Base-by-base conservation (phyloP, 306 rosid genomes). In the Canavalia gladiata region DNA sequence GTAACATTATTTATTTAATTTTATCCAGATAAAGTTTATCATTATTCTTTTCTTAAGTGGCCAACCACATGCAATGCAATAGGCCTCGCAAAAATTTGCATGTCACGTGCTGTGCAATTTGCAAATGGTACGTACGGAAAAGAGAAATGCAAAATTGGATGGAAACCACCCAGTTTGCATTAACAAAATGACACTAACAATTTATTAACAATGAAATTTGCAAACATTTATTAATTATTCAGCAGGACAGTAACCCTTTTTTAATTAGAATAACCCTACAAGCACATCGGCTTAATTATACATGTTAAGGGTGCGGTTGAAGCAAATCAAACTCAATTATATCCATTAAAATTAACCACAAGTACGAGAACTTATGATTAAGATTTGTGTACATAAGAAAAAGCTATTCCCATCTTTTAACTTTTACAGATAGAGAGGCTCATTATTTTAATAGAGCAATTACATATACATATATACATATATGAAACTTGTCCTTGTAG, bases 41-140 rank as follows among this genome's bases (percentile, higher is more conserved):
- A 25, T 60, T 55, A 9, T 55, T 72, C 71, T 4, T 42, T 71
- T 30, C 63, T 5, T 0, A 25, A 73, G 72, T 67, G 77, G 60
- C 8, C 42, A 79, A 68, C 11, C 82, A 77, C 83, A 43, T 77
- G 83, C 79, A 70, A 70, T 70, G 47, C 76, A 77, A 8, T 4
- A 43, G 68, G 41, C 66, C 39, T 37, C 31, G 25, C 74, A 41
- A 13, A 73, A 11, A 37, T 31, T 46, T 79, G 77, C 62, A 42
- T 75, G 41, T 80, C 84, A 84, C 82, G 79, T 75, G 82, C 64
- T 69, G 9, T 80, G 66, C 75, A 52, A 68, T 43, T n/a, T 35
- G 54, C 31, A 54, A 46, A 18, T 43, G 63, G 31, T 33, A 29
- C 43, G 30, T 11, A 18, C 7, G 42, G 13, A 62, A 62, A 62